Conservation (phyloP, 208 protist genomes). For the Acanthamoeba triangularis region DNA sequence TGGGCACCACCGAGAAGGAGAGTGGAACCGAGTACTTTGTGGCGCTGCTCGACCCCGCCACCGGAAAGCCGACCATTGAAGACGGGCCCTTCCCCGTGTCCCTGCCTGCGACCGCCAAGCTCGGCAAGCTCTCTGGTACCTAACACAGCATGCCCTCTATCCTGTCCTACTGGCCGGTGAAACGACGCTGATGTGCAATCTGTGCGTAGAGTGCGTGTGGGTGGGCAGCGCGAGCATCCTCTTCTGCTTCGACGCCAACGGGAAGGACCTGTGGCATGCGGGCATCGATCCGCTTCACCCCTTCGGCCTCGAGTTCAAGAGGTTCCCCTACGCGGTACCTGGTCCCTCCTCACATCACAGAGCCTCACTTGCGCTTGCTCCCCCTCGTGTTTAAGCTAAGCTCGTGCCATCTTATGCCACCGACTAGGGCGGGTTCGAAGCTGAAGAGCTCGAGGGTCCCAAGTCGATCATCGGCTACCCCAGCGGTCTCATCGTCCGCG, state of each 20-base stretch:
- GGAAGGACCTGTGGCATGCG: conserved; percentile 24
- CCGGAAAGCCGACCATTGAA: neutral
- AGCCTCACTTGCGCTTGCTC: neutral
- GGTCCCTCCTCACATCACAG: neutral
- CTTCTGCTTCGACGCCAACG: conserved; percentile 32
- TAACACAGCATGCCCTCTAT: neutral
- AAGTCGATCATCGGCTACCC: conserved; percentile 21
- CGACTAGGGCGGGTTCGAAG: neutral
- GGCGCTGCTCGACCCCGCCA: conserved; percentile 47
- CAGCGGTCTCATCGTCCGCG: neutral
- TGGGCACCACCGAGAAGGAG: neutral
- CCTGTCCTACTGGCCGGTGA: no score
- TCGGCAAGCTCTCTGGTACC: neutral
- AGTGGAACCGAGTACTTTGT: neutral
- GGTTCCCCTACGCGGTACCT: neutral
- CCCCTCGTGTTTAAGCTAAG: neutral
- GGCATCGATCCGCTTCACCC: conserved; percentile 13
- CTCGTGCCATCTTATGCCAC: neutral
- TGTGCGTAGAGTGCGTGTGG: conserved; percentile 25
- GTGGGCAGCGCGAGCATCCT: neutral
- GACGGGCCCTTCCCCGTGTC: neutral
- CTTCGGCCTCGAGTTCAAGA: conserved; percentile 12
- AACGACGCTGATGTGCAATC: neutral
- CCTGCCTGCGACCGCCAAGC: neutral
- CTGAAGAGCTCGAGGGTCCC: neutral